Conservation (phyloP, 257 asterid species). For the Prunella vulgaris region DNA sequence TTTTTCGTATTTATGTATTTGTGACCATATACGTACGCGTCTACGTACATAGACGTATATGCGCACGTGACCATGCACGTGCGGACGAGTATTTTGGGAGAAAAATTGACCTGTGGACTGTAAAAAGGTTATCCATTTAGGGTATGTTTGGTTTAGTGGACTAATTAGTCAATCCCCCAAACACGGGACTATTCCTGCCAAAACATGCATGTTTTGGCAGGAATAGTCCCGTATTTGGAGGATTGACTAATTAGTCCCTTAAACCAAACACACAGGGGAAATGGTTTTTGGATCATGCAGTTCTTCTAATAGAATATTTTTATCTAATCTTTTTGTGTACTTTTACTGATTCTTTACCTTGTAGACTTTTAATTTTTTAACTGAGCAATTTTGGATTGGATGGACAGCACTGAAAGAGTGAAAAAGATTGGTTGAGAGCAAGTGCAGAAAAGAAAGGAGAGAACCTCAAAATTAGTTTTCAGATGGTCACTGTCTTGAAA, state of each 20-base stretch:
- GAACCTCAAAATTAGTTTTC: conserved; percentile 21
- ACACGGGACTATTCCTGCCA: too few species aligned
- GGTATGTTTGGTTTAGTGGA: too few species aligned
- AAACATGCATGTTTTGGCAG: too few species aligned
- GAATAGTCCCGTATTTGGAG: too few species aligned
- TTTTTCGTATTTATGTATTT: neutral
- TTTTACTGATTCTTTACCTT: neutral
- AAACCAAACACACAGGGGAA: too few species aligned
- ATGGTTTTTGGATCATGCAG: conserved; percentile 31
- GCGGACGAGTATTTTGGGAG: neutral
- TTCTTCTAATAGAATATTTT: neutral
- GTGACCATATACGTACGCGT: neutral
- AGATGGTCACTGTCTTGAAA: conserved; percentile 49
- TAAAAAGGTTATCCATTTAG: conserved; percentile 38
- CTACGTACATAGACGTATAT: neutral
- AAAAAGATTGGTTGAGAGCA: conserved; percentile 23
- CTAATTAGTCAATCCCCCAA: too few species aligned
- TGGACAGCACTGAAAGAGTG: conserved; percentile 19
- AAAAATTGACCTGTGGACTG: conserved; percentile 34
- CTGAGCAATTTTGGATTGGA: neutral
- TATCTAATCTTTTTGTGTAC: neutral
- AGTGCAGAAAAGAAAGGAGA: conserved; percentile 23
- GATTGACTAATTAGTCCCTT: too few species aligned
- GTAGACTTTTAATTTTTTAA: neutral
- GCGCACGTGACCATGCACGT: too few species aligned